phyloP scores from a whole-genome alignment of 2,329 filamentous ascomycete genomes.

The Mycocentrospora acerina region DNA sequence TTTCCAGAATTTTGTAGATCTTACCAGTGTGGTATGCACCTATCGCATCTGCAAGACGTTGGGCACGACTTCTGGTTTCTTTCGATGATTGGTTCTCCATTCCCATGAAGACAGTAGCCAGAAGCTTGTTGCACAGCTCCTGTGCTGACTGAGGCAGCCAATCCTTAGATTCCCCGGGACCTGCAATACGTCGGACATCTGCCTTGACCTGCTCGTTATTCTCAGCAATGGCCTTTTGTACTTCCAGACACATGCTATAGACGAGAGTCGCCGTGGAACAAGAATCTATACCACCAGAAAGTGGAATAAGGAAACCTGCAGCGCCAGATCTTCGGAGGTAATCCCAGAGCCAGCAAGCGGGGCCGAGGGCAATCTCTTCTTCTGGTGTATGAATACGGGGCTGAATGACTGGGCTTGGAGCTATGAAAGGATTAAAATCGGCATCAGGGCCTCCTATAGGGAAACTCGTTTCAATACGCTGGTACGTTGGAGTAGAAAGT shows the following conservation, averaged over 20 bases:
- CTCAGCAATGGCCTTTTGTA: slow-evolving; percentile 54
- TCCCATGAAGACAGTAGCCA: slow-evolving; percentile 51
- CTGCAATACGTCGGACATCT: slow-evolving; percentile 55
- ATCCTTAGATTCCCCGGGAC: slow-evolving; percentile 48
- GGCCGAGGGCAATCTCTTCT: slow-evolving; percentile 63
- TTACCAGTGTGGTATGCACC: slow-evolving; percentile 71
- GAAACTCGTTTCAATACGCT: slow-evolving; percentile 49
- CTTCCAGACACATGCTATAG: slow-evolving; percentile 56
- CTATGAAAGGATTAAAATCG: slow-evolving; percentile 49
- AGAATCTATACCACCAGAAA: slow-evolving; percentile 63
- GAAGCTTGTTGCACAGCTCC: slow-evolving; percentile 60
- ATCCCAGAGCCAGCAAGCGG: slow-evolving; percentile 69
- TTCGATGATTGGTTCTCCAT: slow-evolving; percentile 14
- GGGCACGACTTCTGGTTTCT: slow-evolving; percentile 60
- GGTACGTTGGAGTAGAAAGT: slow-evolving; percentile 51
- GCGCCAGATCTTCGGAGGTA: slow-evolving; percentile 56
- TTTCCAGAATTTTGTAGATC: too few species aligned
- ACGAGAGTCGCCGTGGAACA: slow-evolving; percentile 47
- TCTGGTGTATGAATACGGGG: slow-evolving; percentile 64
- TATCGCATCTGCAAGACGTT: slow-evolving; percentile 61
- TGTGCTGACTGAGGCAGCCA: slow-evolving; percentile 60
- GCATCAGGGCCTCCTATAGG: slow-evolving; percentile 45
- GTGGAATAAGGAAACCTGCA: slow-evolving; percentile 59
- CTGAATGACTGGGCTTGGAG: slow-evolving; percentile 52
- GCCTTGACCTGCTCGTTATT: slow-evolving; percentile 57